Evolutionary conservation across 2,329 filamentous ascomycete genomes (phyloP), one percentile per base, ranked within the genome.

Genomic region (Macrophomina phaseolina): DNA sequence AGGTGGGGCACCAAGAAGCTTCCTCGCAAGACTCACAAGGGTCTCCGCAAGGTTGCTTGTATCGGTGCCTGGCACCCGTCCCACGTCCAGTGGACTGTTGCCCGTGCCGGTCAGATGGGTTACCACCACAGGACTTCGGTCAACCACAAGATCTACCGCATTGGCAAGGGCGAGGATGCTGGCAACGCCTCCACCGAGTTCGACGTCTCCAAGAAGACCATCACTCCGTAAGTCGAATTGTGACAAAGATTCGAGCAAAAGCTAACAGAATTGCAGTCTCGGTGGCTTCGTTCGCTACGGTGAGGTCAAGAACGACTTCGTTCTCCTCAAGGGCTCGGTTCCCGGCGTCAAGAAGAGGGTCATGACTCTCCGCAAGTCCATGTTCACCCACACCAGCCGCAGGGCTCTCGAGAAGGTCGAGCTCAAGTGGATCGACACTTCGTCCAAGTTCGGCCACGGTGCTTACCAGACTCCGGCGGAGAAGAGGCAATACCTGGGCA

Each of bases 1-100:
- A 90, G 95, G 86, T 99, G 95, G 95, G 95, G 95, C 79, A 99
- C 95, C 87, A 99, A 97, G 92, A 99, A 98, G 93, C 93, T 99
- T 80, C 95, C 95, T 77, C 93, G 95, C 82, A 99, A 99, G 93
- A 99, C 95, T 71, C 95, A 99, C 92, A 99, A 99, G 91, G 95
- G 95, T 97, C 93, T 99, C 81, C 91, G 95, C 81, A 99, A 99
- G 92, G 94, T 99, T 78, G 95, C 95, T 81, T 99, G 95, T 97
- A 99, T 99, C 84, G 95, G 95, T 92, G 95, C 95, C 78, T 99
- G 95, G 95, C 95, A 99, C 89, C 95, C 95, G 81, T 93, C 92
- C 85, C 95, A 99, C 93, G 95, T 99, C 85, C 95, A 99, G 88
- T 99, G 95, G 95, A 99, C 95, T 83, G 95, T 99, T 87, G 95